Conservation (phyloP, 2,329 filamentous ascomycete genomes). For the Fusarium cicatricum region DNA sequence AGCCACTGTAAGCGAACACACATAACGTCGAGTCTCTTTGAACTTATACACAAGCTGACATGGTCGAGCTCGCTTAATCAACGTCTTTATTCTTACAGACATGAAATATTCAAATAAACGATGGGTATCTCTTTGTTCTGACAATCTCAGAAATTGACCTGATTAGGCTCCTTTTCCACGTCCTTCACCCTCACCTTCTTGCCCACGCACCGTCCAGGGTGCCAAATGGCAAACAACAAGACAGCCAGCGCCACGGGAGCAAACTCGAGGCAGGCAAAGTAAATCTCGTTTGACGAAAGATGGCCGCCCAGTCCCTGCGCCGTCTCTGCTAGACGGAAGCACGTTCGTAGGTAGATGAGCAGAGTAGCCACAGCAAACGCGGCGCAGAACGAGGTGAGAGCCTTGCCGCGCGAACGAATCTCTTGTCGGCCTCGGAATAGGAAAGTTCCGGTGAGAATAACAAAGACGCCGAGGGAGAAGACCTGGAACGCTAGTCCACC, state of each 20-base stretch:
- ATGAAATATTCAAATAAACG: not conserved
- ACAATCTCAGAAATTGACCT: slow-evolving; percentile 26
- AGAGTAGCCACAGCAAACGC: slow-evolving; percentile 55
- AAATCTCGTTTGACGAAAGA: slow-evolving; percentile 59
- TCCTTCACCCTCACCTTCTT: slow-evolving; percentile 33
- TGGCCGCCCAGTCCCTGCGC: slow-evolving; percentile 56
- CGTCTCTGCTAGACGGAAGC: slow-evolving; percentile 63
- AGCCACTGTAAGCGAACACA: not conserved
- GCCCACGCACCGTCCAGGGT: slow-evolving; percentile 43
- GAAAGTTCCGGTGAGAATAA: slow-evolving; percentile 54
- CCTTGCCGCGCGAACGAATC: slow-evolving; percentile 33
- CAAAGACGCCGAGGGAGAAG: slow-evolving; percentile 58
- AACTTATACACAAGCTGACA: too few relatives aligned
- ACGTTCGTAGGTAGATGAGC: slow-evolving; percentile 61
- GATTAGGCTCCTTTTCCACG: slow-evolving; percentile 27
- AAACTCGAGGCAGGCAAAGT: slow-evolving; percentile 63
- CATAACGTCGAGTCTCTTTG: too few relatives aligned
- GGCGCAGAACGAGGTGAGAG: slow-evolving; percentile 50
- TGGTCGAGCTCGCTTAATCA: not conserved
- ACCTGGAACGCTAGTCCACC: slow-evolving; percentile 64
- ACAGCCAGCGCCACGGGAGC: slow-evolving; percentile 61
- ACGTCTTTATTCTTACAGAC: not conserved
- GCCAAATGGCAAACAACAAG: slow-evolving; percentile 50
- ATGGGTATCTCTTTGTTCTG: not conserved
- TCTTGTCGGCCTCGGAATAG: slow-evolving; percentile 48